Percentiles rank a stretch among this genome's conserved stretches.
Evolutionary conservation across 768 basidiomycete genomes (phyloP).

Genomic region (Myochromella boudieri): DNA sequence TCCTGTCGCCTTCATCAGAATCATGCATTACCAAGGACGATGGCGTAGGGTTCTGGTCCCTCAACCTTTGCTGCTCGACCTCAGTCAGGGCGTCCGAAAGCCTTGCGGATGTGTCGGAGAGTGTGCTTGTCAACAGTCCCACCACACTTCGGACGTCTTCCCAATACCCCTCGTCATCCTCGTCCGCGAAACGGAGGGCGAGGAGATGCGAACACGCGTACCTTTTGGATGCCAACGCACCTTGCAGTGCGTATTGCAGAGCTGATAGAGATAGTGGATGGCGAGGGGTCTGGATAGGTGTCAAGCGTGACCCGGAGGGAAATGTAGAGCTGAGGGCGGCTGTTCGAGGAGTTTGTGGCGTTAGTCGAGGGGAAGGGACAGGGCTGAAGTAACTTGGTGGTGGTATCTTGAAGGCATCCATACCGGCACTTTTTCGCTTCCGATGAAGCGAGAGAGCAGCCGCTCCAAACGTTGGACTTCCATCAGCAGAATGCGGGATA

Average conservation of each 20-base stretch:
- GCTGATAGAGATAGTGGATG: constrained; percentile 71
- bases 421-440: constrained; percentile 45
- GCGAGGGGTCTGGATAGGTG: constrained; percentile 55
- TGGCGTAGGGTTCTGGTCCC: constrained; percentile 50
- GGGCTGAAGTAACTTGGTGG: constrained; percentile 31
- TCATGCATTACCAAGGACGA: constrained; percentile 5
- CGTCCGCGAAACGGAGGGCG: constrained; percentile 70
- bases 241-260: constrained; percentile 58
- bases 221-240: constrained; percentile 69
- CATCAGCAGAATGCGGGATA: constrained; percentile 19
- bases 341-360: constrained; percentile 29
- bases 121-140: constrained; percentile 62
- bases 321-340: constrained; percentile 33
- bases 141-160: constrained; percentile 81
- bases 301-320: constrained; percentile 59
- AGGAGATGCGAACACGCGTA: constrained; percentile 80
- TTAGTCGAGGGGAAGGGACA: constrained; percentile 23
- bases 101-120: constrained; percentile 63
- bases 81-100: constrained; percentile 65
- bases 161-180: constrained; percentile 80
- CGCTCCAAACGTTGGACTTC: constrained; percentile 46
- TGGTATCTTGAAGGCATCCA: constrained; percentile 47
- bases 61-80: constrained; percentile 49
- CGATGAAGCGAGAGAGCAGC: constrained; percentile 64
- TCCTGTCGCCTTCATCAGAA: constrained; percentile 10